Evolutionary conservation across 2,329 filamentous ascomycete species (phyloP), one percentile per base, ranked within the genome.

Genomic region (Microcyclospora tardicrescens): DNA sequence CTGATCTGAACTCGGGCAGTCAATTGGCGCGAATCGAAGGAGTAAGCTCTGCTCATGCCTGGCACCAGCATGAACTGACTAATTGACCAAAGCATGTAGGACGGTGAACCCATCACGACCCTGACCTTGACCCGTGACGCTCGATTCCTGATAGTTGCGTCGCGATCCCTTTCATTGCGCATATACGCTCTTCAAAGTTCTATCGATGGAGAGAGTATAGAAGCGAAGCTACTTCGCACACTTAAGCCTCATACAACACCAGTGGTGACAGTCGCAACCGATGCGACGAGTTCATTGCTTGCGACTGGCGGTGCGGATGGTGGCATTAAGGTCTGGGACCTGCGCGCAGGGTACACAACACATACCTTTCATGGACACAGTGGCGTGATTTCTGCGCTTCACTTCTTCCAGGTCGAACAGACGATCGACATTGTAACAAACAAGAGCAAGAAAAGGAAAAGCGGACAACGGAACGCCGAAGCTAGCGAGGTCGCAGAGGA

Each of bases 311-410:
- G 84, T 35, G 87, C 91, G 3, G 91, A 98, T 57, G 91, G 91
- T 16, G 76, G 82, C 1, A 84, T 96, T 52, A 98, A 98, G 61
- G 80, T 98, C 37, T 98, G 89, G 89, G 91, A 98, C 62, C 85
- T 98, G 43, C 70, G 72, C 36, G 84, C 80, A 33, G 91, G 91
- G 15, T 96, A 83, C 60, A 78, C 86, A 27, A 98, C 93, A 19
- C 91, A 98, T 61, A 94, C 85, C 0, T 93, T 98, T 61, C 82
- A 89, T 50, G 87, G 87, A 1, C 89, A 93, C 40, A 86, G 86
- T 43, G 87, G 91, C 9, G 73, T 98, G 15, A 76, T 98, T 4
- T 94, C 91, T 10, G 85, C 91, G 0, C 68, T 98, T 13, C 80
- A 81, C 51, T 96, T 98, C 62, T 98, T 96, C 58, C 81, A 93